phyloP scores from a whole-genome alignment of 371 early-diverging fungal species.

The Polyrhizophydium stewartii region DNA sequence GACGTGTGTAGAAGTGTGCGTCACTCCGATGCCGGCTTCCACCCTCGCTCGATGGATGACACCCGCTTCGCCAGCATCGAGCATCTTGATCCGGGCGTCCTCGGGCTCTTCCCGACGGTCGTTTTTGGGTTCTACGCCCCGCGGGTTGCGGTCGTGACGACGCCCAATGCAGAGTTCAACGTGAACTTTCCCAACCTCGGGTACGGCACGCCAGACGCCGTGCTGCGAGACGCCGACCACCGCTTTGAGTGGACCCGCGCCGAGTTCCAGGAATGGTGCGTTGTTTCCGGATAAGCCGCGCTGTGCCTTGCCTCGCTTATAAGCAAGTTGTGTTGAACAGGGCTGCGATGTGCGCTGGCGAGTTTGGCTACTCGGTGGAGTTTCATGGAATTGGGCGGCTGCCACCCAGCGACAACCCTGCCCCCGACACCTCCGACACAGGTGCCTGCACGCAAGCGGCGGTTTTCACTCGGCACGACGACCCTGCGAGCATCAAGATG shows the following conservation, averaged over 20 bases:
- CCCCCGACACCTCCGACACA: not conserved
- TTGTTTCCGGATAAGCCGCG: too few species aligned
- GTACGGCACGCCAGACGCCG: constrained; percentile 63
- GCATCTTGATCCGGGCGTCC: constrained; percentile 58
- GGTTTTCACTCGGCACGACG: not conserved
- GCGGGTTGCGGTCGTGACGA: constrained; percentile 31
- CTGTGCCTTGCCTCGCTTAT: too few species aligned
- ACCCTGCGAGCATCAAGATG: too few species aligned
- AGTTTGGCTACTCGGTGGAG: too few species aligned
- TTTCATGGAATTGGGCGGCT: too few species aligned
- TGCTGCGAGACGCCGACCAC: constrained; percentile 81
- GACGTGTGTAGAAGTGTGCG: constrained; percentile 31
- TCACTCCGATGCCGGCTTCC: too few species aligned
- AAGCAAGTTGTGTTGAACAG: too few species aligned
- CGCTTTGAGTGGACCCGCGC: constrained; percentile 89
- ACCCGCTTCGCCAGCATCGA: constrained; percentile 48
- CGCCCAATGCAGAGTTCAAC: constrained; percentile 85
- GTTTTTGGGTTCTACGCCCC: constrained; percentile 69
- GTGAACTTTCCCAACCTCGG: constrained; percentile 68
- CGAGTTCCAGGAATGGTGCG: constrained; percentile 75
- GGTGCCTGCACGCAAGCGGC: constrained; percentile 84
- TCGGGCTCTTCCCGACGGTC: constrained; percentile 51
- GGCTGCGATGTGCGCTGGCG: too few species aligned
- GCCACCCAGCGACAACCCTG: not conserved
- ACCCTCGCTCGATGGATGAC: too few species aligned